phyloP scores from a whole-genome alignment of 2,329 filamentous ascomycete species.

The Neopestalotiopsis clavispora region DNA sequence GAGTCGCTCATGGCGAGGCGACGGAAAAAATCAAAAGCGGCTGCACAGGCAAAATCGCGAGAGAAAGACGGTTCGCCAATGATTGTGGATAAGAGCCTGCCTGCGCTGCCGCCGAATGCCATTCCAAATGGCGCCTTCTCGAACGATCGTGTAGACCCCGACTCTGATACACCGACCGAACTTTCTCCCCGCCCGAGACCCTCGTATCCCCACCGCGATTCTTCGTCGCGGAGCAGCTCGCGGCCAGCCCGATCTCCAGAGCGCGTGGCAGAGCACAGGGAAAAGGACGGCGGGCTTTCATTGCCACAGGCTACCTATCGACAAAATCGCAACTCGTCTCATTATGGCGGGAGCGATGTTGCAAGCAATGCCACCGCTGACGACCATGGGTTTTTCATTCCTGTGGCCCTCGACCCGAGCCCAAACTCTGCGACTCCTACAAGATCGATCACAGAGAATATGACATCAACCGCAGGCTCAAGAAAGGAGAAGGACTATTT shows the following conservation, averaged over 20 bases:
- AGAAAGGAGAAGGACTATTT: conserved; percentile 66
- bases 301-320: conserved; percentile 79
- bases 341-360: conserved; percentile 57
- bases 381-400: conserved; percentile 76
- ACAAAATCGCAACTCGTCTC: conserved; percentile 75
- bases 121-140: conserved; percentile 67
- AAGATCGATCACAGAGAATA: conserved; percentile 54
- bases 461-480: conserved; percentile 47
- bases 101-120: conserved; percentile 83
- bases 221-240: conserved; percentile 60
- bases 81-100: conserved; percentile 89
- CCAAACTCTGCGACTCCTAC: conserved; percentile 62
- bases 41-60: conserved; percentile 62
- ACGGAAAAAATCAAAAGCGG: conserved; percentile 81
- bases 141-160: conserved; percentile 61
- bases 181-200: conserved; percentile 67
- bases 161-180: conserved; percentile 72
- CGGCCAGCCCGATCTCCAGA: conserved; percentile 61
- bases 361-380: conserved; percentile 52
- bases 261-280: conserved; percentile 44
- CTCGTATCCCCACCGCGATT: conserved; percentile 55
- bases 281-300: conserved; percentile 64
- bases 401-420: conserved; percentile 74
- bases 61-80: conserved; percentile 69
- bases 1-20: conserved; percentile 94